Base-by-base conservation (phyloP, 1,139 yeast species). In the Blastobotrys serpentis region DNA sequence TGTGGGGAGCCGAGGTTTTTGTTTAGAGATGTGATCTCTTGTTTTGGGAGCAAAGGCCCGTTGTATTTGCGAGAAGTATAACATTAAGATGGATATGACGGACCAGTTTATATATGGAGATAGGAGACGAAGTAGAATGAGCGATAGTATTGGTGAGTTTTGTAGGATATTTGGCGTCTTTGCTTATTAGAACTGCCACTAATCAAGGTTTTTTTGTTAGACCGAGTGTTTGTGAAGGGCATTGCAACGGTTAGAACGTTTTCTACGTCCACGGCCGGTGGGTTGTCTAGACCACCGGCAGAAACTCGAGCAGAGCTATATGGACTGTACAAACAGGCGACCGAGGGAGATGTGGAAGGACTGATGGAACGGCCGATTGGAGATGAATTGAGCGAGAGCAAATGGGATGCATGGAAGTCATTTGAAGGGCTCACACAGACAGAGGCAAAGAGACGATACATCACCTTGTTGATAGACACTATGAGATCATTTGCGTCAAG, bases 311-410 rank as follows among this genome's bases (percentile, higher is more conserved):
- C 84, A 50, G 76, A 75, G 52, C 72, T 87, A 6, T 87, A 87
- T 64, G 96, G 95, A 0, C 73, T 87, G 45, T 87, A 86, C 68
- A 87, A 87, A 60, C 96, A 87, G 62, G 90, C 95, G 2, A 86
- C 94, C 48, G 95, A 86, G 66, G 96, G 95, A 1, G 81, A 87
- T 63, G 88, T 84, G 3, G 79, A 77, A 43, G 83, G 84, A 1
- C 25, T 38, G 22, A 26, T 37, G 23, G 43, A 40, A 23, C 36
- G 39, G 38, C 33, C 40, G n/a, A 25, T 18, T 3, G 40, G 40
- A 10, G 40, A 36, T 25, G 40, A 36, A 18, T 18, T 36, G 40
- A 36, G 25, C 25, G 40, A 36, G 25, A 17, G 40, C 40, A 44
- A 44, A 34, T 44, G 57, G 60, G 92, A 85, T 58, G 88, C 95